These are phyloP conservation scores for Neonectria magnoliae DNA, from an alignment of 2,329 filamentous ascomycete genomes.

Conservation along the genomic window DNA sequence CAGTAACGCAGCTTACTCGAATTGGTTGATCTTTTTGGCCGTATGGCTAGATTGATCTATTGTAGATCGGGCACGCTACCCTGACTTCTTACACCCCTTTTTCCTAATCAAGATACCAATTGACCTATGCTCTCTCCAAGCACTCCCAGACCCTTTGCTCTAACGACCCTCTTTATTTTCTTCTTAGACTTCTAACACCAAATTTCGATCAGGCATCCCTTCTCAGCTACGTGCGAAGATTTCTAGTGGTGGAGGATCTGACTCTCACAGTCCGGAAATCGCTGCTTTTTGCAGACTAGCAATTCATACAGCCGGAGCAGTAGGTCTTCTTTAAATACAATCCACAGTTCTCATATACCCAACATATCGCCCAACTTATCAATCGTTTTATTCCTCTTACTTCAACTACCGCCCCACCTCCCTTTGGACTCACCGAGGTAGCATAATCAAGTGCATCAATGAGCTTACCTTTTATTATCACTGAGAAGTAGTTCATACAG, in stretches of 20 bases:
- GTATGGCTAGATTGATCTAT: too few relatives aligned
- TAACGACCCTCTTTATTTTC: not conserved
- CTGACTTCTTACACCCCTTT: too few relatives aligned
- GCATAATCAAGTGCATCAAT: too few relatives aligned
- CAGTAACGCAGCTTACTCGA: too few relatives aligned
- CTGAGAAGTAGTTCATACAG: too few relatives aligned
- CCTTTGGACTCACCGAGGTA: too few relatives aligned
- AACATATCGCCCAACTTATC: not conserved
- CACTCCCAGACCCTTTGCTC: not conserved
- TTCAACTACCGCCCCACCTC: too few relatives aligned
- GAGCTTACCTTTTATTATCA: too few relatives aligned
- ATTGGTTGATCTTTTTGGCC: too few relatives aligned
- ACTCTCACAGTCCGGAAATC: not conserved
- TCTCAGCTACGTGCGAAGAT: not conserved
- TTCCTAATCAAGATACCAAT: not conserved
- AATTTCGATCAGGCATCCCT: not conserved
- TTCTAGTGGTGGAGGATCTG: too few relatives aligned
- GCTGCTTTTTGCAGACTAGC: not conserved
- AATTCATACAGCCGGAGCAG: not conserved
- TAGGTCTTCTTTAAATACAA: not conserved
- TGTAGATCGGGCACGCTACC: too few relatives aligned
- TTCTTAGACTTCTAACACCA: not conserved
- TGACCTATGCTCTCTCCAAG: not conserved
- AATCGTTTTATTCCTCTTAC: not conserved
- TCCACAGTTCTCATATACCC: not conserved